Evolutionary conservation across 2,329 filamentous ascomycete genomes (phyloP).

Genomic region (Leptographium lundbergii): DNA sequence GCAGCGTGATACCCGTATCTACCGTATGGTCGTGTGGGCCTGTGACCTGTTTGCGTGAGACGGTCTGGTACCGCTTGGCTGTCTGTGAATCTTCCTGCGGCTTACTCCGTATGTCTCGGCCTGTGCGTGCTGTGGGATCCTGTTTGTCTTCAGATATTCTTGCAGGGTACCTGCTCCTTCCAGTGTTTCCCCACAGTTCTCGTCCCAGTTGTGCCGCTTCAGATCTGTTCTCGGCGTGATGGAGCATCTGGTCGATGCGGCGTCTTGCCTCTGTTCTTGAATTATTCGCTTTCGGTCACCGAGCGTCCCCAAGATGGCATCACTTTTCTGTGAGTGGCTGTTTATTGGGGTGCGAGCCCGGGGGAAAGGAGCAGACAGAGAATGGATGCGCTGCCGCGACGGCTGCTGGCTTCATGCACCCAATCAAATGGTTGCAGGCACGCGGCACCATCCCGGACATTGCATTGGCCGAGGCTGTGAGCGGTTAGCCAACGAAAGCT

Average conservation of each 20-base stretch:
- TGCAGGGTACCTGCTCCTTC: background rate
- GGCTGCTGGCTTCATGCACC: too few relatives aligned
- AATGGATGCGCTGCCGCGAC: background rate
- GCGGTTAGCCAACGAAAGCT: too few relatives aligned
- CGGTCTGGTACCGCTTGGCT: background rate
- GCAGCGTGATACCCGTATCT: background rate
- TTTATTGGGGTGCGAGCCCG: background rate
- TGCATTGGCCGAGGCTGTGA: too few relatives aligned
- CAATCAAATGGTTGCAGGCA: too few relatives aligned
- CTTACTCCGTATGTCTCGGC: background rate
- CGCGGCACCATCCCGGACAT: too few relatives aligned
- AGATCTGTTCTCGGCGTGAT: background rate
- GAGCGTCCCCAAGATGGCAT: background rate
- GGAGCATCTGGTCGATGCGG: background rate
- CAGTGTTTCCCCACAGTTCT: background rate
- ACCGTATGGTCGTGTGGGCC: background rate
- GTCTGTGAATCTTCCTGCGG: background rate
- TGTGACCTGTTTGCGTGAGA: background rate
- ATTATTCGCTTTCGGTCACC: background rate
- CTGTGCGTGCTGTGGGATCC: background rate
- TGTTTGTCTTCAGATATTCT: background rate
- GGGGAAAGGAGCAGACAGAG: background rate
- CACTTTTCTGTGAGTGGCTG: background rate
- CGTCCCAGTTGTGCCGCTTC: background rate
- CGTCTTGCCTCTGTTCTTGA: background rate